Conservation (phyloP, 1,139 yeast species). For the Lodderomyces parapsilosis region DNA sequence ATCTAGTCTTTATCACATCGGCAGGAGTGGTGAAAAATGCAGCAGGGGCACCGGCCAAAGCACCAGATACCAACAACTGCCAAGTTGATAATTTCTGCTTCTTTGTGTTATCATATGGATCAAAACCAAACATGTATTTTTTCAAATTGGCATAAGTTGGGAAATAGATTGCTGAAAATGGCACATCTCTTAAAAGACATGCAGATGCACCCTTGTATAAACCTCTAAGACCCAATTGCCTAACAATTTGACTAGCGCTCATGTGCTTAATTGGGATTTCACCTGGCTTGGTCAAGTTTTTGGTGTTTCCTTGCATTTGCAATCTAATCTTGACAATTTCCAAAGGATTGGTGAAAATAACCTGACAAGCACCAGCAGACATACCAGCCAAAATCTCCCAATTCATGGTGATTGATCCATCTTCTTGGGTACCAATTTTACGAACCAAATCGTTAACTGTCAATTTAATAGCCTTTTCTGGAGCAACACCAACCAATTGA, state of each 20-base stretch:
- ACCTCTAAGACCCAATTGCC: conserved; percentile 79
- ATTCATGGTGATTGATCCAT: conserved; percentile 58
- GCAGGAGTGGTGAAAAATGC: conserved; percentile 96
- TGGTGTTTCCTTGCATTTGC: conserved; percentile 86
- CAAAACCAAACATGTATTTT: conserved; percentile 77
- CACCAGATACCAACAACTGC: conserved; percentile 87
- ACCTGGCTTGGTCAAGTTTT: conserved; percentile 34
- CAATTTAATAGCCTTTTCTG: conserved; percentile 95
- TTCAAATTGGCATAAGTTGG: conserved; percentile 95
- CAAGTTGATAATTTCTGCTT: conserved; percentile 63
- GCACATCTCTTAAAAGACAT: conserved; percentile 91
- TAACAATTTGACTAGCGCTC: conserved; percentile 73
- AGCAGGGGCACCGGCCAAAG: conserved; percentile 97
- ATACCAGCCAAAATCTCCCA: conserved; percentile 90
- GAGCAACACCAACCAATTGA: conserved; percentile 95
- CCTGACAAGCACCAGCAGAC: conserved; percentile 96
- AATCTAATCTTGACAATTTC: conserved; percentile 94
- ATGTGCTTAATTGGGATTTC: conserved; percentile 47
- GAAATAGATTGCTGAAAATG: conserved; percentile 95
- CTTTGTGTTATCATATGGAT: conserved; percentile 57
- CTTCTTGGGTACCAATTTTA: conserved; percentile 58
- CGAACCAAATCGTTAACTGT: conserved; percentile 91
- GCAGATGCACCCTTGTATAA: conserved; percentile 91
- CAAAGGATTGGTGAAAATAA: conserved; percentile 90
- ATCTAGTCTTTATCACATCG: conserved; percentile 93